Evolutionary conservation across 345 rosid genomes (phyloP).

Genomic region (Populus deltoides): DNA sequence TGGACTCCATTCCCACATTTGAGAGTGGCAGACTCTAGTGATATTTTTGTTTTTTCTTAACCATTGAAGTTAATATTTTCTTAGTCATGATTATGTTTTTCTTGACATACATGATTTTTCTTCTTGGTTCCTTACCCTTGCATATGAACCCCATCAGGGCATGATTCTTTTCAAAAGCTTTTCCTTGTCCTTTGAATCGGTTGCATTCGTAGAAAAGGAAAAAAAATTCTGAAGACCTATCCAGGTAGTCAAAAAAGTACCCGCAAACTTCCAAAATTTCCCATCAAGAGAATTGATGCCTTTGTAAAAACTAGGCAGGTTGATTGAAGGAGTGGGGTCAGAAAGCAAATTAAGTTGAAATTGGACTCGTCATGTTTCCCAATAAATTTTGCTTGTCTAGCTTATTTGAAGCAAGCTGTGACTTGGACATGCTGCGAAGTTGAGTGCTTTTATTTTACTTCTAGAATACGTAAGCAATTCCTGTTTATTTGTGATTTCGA

Average conservation of each 20-base stretch:
- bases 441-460: neutral
- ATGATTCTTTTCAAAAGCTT: neutral
- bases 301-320: neutral
- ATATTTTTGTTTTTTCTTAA: neutral
- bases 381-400: neutral
- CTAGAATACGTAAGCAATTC: neutral
- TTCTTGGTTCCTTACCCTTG: neutral
- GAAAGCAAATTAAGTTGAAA: neutral
- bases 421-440: neutral
- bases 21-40: neutral
- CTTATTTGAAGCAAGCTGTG: slow-evolving; percentile 6
- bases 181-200: neutral
- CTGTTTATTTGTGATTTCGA: neutral
- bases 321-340: neutral
- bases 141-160: neutral
- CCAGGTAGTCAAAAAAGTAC: neutral
- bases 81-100: neutral
- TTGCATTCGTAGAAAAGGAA: neutral
- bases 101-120: neutral
- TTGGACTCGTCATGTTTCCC: neutral
- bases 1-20: neutral
- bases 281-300: neutral
- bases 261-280: neutral
- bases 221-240: neutral
- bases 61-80: neutral